These are phyloP conservation scores for Prunus dulcis DNA, from an alignment of 306 rosid genomes.

Conservation along the genomic window DNA sequence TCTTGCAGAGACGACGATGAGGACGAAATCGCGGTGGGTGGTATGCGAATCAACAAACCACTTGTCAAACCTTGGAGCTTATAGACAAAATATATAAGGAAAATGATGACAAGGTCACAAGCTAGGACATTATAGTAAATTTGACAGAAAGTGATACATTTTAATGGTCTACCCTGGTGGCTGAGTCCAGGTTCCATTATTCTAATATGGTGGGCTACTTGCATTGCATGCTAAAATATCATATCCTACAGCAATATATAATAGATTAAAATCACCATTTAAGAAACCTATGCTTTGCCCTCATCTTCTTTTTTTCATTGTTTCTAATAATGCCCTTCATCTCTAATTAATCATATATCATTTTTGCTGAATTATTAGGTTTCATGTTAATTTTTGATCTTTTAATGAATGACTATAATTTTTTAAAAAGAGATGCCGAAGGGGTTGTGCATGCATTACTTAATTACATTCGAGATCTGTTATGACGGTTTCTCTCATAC, in stretches of 20 bases:
- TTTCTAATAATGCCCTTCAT: background rate
- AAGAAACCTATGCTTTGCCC: background rate
- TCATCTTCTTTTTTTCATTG: background rate
- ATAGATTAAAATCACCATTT: background rate
- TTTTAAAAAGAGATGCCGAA: too few relatives aligned
- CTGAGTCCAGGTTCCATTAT: background rate
- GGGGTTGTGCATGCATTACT: too few relatives aligned
- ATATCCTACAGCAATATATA: background rate
- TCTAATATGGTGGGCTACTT: constrained; percentile 11
- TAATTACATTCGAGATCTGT: too few relatives aligned
- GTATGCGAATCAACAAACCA: background rate
- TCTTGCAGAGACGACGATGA: too few relatives aligned
- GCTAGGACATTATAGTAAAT: too few relatives aligned
- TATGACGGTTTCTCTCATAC: too few relatives aligned
- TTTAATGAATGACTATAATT: too few relatives aligned
- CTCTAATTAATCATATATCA: background rate
- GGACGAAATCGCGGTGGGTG: too few relatives aligned
- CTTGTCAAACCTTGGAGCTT: background rate
- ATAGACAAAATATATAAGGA: background rate
- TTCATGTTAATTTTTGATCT: too few relatives aligned
- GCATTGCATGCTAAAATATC: background rate
- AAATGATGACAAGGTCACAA: background rate
- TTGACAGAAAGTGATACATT: background rate
- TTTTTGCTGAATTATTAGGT: background rate
- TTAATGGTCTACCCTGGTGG: constrained; percentile 13